Evolutionary conservation across 2,329 filamentous ascomycete species (phyloP), one percentile per base, ranked within the genome.

Genomic region (Ceratocystis ficicola): DNA sequence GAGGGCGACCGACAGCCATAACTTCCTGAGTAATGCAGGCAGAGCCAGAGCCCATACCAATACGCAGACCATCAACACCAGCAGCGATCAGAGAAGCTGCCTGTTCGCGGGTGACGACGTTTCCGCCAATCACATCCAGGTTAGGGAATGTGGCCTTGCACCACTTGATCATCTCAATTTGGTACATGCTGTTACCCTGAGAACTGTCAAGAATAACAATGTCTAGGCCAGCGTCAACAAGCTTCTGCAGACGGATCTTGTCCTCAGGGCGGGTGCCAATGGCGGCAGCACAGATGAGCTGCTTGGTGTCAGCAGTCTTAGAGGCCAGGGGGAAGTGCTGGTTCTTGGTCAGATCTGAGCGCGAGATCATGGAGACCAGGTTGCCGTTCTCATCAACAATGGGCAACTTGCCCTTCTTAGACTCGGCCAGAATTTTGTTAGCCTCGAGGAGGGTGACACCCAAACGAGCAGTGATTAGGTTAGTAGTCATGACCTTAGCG

Each of bases 1-100:
- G 94, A 67, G 94, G 94, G 72, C 94, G 88, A 68, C 95, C 94
- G 62, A 99, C 93, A 71, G 94, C 94, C 94, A 99, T 99, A 74
- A 99, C 95, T 79, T 99, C 94, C 78, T 99, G 94, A 66, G 94
- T 99, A 72, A 99, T 99, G 78, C 94, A 99, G 74, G 94, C 94
- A 74, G 90, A 95, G 74, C 94, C 94, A 74, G 90, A 95, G 71
- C 94, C 94, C 94, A 99, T 99, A 75, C 94, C 94, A 74, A 99
- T 99, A 75, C 94, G 90, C 71, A 99, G 85, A 75, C 94, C 95
- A 75, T 99, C 94, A 67, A 90, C 93, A 74, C 94, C 94, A 70
- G 93, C 94, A 68, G 89, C 90, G 73, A 99, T 97, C 71, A 99
- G 80, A 69, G 83, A 80, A 64, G 95, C 94, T 70, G 94, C 94